Conservation (phyloP, 116 monocot genomes). For the Trichopus zeylanicus region DNA sequence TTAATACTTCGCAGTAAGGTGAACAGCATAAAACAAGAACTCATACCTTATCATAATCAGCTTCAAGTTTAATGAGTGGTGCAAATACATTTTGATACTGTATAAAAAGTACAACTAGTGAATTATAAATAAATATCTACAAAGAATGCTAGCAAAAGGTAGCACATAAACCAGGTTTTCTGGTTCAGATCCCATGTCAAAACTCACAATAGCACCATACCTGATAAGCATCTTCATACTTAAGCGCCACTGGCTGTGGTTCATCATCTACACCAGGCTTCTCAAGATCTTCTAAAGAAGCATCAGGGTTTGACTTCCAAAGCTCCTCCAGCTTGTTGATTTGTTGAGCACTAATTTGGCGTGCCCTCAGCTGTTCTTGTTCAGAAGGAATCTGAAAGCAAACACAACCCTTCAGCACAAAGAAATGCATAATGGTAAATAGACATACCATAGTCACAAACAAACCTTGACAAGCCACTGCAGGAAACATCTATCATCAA, state of each 20-base stretch:
- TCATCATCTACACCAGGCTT: slow-evolving; percentile 99
- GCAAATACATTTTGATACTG: slow-evolving; percentile 99
- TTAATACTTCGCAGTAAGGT: neutral
- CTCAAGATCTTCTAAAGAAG: slow-evolving; percentile 96
- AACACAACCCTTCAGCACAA: neutral
- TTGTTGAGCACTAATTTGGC: slow-evolving; percentile 98
- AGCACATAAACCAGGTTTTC: too few relatives aligned
- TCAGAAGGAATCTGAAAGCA: slow-evolving; percentile 76
- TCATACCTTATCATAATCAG: slow-evolving; percentile 97
- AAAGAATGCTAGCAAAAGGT: slow-evolving; percentile 1
- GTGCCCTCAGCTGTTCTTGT: slow-evolving; percentile 92
- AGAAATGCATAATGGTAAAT: neutral
- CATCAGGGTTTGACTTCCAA: slow-evolving; percentile 98
- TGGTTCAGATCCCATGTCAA: too few relatives aligned
- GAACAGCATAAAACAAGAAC: neutral
- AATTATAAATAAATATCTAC: neutral
- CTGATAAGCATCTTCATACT: slow-evolving; percentile 99
- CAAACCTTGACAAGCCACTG: slow-evolving; percentile 96
- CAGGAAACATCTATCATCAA: slow-evolving; percentile 96
- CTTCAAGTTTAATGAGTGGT: slow-evolving; percentile 98
- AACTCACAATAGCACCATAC: too few relatives aligned
- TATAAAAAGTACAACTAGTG: slow-evolving; percentile 3
- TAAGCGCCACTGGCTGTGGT: slow-evolving; percentile 80
- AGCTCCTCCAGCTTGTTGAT: slow-evolving; percentile 98
- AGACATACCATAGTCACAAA: neutral